These are phyloP conservation scores for Pythium rhizo-oryzae DNA, from an alignment of 352 stramenopile genomes.

Conservation along the genomic window DNA sequence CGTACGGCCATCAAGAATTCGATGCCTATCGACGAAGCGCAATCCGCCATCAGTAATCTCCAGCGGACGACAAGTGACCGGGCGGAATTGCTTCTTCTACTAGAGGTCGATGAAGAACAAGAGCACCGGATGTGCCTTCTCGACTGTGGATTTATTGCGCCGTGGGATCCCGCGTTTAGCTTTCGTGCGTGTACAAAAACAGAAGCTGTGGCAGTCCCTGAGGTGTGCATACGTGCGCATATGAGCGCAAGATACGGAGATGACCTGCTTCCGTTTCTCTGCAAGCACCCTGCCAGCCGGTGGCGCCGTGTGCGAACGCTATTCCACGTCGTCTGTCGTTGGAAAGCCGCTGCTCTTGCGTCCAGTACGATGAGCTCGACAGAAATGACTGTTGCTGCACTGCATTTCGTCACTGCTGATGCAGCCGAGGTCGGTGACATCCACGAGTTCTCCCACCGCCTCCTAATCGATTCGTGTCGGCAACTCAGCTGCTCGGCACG, in stretches of 20 bases:
- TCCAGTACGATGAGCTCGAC: background rate
- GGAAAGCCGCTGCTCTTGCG: constrained; percentile 11
- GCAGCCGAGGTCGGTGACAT: constrained; percentile 17
- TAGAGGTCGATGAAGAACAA: constrained; percentile 26
- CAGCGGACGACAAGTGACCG: constrained; percentile 17
- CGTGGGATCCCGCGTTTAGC: constrained; percentile 23
- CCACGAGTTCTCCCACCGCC: constrained; percentile 7
- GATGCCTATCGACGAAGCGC: background rate
- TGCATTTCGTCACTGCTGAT: constrained; percentile 27
- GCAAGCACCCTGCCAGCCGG: constrained; percentile 16
- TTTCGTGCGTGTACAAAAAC: constrained; percentile 22
- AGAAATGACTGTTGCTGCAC: background rate
- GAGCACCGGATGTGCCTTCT: constrained; percentile 27
- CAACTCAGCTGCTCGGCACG: constrained; percentile 19
- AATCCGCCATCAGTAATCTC: background rate
- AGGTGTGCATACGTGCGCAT: constrained; percentile 19
- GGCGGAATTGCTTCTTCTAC: constrained; percentile 18
- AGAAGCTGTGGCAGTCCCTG: background rate
- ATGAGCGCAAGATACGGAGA: constrained; percentile 21
- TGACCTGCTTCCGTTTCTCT: constrained; percentile 16
- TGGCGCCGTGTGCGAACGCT: constrained; percentile 29
- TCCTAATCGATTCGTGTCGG: constrained; percentile 26
- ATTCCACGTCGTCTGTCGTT: constrained; percentile 22
- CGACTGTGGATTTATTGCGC: constrained; percentile 30
- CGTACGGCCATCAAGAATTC: constrained; percentile 30